Percentiles rank a stretch among this genome's conserved stretches.
phyloP scores from a whole-genome alignment of 73 alveolate species.

The Durusdinium trenchii region DNA sequence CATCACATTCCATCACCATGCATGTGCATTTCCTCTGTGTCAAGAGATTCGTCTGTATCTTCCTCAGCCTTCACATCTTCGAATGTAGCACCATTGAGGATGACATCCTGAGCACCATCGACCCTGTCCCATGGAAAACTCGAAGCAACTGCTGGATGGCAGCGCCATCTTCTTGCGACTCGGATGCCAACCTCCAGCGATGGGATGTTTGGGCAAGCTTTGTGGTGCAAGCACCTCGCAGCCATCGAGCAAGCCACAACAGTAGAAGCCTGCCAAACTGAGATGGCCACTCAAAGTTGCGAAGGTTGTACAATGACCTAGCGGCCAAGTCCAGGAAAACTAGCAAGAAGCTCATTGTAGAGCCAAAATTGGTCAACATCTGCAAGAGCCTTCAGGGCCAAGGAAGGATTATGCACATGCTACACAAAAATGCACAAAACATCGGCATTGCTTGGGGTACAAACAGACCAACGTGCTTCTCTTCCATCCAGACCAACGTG shows the following conservation, averaged over 20 bases:
- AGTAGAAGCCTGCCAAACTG: not conserved
- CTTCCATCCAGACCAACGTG: not conserved
- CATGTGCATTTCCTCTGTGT: not conserved
- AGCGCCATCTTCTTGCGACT: not conserved
- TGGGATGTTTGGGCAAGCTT: conserved; percentile 25
- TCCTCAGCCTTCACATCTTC: conserved; percentile 81
- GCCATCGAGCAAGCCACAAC: not conserved
- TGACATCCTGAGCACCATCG: conserved; percentile 14
- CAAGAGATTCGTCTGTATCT: not conserved
- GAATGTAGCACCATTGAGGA: conserved; percentile 63
- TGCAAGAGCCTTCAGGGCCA: no score
- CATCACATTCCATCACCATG: not conserved
- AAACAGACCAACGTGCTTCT: not conserved
- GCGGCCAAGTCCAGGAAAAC: not conserved
- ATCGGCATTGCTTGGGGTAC: not conserved
- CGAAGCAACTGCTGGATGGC: no score
- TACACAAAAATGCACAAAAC: not conserved
- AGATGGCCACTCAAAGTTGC: conserved; percentile 41
- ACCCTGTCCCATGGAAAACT: not conserved
- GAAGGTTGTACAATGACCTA: conserved; percentile 85
- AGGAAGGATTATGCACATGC: no score
- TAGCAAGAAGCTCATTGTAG: not conserved
- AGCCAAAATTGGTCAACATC: not conserved
- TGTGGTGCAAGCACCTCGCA: conserved; percentile 42
- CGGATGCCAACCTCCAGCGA: conserved; percentile 44